phyloP scores from a whole-genome alignment of 2,329 filamentous ascomycete species.

The Fulvia fulva region DNA sequence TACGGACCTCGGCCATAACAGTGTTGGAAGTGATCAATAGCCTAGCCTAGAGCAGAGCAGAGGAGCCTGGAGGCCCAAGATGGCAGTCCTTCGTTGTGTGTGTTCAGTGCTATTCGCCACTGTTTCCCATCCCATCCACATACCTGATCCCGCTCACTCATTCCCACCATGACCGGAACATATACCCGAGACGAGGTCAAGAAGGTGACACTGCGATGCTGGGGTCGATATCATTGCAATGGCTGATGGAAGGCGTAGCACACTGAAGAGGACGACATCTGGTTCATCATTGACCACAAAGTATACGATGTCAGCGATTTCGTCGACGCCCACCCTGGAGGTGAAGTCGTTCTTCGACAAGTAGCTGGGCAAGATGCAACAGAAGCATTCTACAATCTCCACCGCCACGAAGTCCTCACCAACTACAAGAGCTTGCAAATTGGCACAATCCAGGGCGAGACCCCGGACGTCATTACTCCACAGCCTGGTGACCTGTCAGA shows the following conservation, averaged over 20 bases:
- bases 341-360: conserved; percentile 73
- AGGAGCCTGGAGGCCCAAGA: background rate
- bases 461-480: conserved; percentile 66
- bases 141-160: background rate
- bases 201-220: conserved; percentile 17
- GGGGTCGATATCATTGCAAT: background rate
- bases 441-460: conserved; percentile 71
- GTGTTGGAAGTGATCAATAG: background rate
- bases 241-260: conserved; percentile 45
- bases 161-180: conserved; percentile 21
- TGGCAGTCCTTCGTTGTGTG: background rate
- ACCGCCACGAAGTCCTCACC: conserved; percentile 80
- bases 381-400: conserved; percentile 82
- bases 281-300: conserved; percentile 81
- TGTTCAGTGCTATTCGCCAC: background rate
- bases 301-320: conserved; percentile 87
- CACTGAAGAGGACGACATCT: conserved; percentile 70
- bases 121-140: background rate
- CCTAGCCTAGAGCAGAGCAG: background rate
- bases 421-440: conserved; percentile 74
- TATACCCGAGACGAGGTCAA: conserved; percentile 31
- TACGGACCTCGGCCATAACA: background rate
- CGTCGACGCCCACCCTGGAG: conserved; percentile 78
- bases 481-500: conserved; percentile 67
- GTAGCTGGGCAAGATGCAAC: conserved; percentile 80